These are phyloP conservation scores for Ogataea chonburiensis DNA, from an alignment of 805 yeast genomes.

Conservation along the genomic window DNA sequence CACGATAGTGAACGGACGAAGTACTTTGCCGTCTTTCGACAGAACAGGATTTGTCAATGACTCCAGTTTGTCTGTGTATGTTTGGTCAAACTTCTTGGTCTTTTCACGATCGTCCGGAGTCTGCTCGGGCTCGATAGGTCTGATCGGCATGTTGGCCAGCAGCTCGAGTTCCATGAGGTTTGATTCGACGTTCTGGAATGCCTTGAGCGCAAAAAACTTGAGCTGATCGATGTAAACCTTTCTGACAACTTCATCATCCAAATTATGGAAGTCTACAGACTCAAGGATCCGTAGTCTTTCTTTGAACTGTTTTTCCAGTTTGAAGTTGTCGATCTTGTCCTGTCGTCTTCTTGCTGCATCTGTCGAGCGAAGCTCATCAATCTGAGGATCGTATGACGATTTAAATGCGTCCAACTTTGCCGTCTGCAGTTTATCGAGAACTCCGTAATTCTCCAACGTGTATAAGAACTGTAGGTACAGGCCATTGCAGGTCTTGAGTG, in stretches of 20 bases:
- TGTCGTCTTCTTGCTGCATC: constrained; percentile 55
- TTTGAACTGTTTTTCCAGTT: constrained; percentile 54
- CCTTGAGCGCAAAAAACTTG: constrained; percentile 46
- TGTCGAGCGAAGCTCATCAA: constrained; percentile 35
- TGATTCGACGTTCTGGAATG: constrained; percentile 58
- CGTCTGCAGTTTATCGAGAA: constrained; percentile 39
- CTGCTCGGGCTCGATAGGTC: constrained; percentile 9
- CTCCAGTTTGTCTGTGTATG: constrained; percentile 67
- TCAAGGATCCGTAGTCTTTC: constrained; percentile 42
- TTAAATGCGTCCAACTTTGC: constrained; percentile 41
- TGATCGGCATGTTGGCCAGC: constrained; percentile 45
- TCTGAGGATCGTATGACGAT: constrained; percentile 40
- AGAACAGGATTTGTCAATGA: constrained; percentile 48
- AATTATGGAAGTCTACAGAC: constrained; percentile 33
- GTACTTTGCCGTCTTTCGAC: constrained; percentile 71
- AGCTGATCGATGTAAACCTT: constrained; percentile 56
- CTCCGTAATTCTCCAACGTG: constrained; percentile 43
- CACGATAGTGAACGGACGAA: constrained; percentile 80
- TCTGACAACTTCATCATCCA: constrained; percentile 67
- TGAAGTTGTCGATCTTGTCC: constrained; percentile 69
- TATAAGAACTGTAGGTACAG: constrained; percentile 46
- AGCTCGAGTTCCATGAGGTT: constrained; percentile 66
- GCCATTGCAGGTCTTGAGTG: constrained; percentile 42
- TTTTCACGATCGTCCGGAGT: constrained; percentile 14
- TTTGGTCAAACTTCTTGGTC: constrained; percentile 34